Percentiles rank a stretch among this genome's conserved stretches.
Evolutionary conservation across 495 filamentous ascomycete species (phyloP).

Genomic region (Penicillium diatomitis): DNA sequence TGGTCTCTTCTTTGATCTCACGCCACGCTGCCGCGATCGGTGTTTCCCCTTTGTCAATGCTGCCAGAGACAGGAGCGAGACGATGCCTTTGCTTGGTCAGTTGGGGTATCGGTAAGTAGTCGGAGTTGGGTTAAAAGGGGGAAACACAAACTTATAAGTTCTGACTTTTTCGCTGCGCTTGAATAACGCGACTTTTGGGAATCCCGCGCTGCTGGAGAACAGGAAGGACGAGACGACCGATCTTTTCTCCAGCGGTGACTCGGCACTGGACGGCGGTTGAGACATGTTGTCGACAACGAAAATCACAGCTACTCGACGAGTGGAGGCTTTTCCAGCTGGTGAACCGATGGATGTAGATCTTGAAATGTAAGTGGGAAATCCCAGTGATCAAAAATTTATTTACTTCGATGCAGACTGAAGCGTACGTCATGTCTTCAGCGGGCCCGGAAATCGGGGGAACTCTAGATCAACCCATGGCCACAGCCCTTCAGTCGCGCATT

Average conservation of each 20-base stretch:
- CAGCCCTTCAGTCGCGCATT: too few species aligned
- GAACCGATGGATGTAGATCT: too few species aligned
- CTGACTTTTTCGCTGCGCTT: slow-evolving; percentile 45
- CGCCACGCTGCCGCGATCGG: slow-evolving; percentile 50
- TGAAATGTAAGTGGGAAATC: too few species aligned
- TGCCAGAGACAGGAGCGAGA: slow-evolving; percentile 52
- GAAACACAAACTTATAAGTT: not conserved
- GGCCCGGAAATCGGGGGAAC: too few species aligned
- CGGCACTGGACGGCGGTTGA: not conserved
- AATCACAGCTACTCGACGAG: too few species aligned
- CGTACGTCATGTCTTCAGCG: too few species aligned
- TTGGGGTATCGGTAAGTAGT: not conserved
- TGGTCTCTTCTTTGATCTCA: slow-evolving; percentile 55
- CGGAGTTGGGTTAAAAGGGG: not conserved
- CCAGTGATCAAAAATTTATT: too few species aligned
- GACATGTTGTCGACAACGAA: too few species aligned
- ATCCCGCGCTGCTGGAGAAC: slow-evolving; percentile 24
- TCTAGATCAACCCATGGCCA: too few species aligned
- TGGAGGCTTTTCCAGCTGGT: too few species aligned
- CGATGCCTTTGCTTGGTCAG: slow-evolving; percentile 29
- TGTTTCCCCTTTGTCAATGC: slow-evolving; percentile 42
- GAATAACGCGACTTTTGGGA: slow-evolving; percentile 46
- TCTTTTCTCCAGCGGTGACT: slow-evolving; percentile 2
- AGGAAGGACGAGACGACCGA: slow-evolving; percentile 50
- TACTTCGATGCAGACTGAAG: too few species aligned